Conservation (phyloP, 2,329 filamentous ascomycete genomes). For the Aspergillus sp. region DNA sequence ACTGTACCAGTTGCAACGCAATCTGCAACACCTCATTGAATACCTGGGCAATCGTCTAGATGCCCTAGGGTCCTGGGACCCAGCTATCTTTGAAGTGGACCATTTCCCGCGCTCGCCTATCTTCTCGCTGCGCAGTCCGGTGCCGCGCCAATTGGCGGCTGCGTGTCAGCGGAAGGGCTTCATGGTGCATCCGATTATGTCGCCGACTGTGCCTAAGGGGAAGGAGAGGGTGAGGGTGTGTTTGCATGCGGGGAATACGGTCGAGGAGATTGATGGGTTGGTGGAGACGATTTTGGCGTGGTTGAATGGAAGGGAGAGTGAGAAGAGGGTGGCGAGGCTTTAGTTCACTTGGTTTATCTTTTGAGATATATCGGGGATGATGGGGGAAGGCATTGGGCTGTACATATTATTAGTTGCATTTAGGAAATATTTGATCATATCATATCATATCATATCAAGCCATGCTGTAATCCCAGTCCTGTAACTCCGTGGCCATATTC, state of each 20-base stretch:
- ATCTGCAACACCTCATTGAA: slow-evolving; percentile 51
- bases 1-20: slow-evolving; percentile 38
- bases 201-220: slow-evolving; percentile 67
- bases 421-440: not conserved
- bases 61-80: slow-evolving; percentile 33
- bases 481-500: not conserved
- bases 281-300: slow-evolving; percentile 53
- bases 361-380: not conserved
- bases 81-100: slow-evolving; percentile 40
- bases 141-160: slow-evolving; percentile 60
- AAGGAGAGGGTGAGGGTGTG: slow-evolving; percentile 67
- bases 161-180: slow-evolving; percentile 62
- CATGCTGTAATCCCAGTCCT: not conserved
- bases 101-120: slow-evolving; percentile 62
- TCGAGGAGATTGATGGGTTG: slow-evolving; percentile 58
- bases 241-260: slow-evolving; percentile 67
- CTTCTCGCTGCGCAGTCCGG: slow-evolving; percentile 61
- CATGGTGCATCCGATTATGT: slow-evolving; percentile 66
- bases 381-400: not conserved
- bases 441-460: not conserved
- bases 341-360: not conserved
- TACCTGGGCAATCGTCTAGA: slow-evolving; percentile 51
- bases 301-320: slow-evolving; percentile 34
- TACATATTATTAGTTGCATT: not conserved
- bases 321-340: slow-evolving; percentile 17